A percentile compares a stretch with the other conserved stretches of the same genome.
Evolutionary conservation across 352 stramenopile species (phyloP).

Genomic region (Pythium sukuiense): DNA sequence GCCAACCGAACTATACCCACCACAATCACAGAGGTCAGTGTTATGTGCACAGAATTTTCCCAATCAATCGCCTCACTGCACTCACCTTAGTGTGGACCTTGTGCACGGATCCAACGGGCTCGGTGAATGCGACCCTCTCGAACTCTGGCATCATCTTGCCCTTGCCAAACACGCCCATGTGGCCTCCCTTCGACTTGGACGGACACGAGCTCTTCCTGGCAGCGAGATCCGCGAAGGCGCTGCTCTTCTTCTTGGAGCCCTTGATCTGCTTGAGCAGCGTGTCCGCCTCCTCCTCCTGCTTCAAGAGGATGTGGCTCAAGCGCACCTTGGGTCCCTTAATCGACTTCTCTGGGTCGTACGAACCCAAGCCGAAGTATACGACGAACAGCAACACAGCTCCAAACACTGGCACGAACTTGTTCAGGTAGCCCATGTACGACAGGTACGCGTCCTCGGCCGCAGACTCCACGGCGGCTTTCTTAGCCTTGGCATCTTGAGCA

Average conservation of each 20-base stretch:
- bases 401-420: constrained; percentile 26
- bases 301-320: constrained; percentile 65
- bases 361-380: constrained; percentile 24
- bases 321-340: constrained; percentile 41
- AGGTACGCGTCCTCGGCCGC: constrained; percentile 11
- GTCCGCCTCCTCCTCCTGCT: constrained; percentile 52
- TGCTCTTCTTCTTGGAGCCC: constrained; percentile 49
- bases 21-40: neutral
- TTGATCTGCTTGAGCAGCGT: constrained; percentile 59
- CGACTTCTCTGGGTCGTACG: constrained; percentile 11
- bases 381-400: constrained; percentile 16
- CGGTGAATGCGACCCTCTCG: constrained; percentile 65
- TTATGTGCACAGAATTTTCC: neutral
- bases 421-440: constrained; percentile 29
- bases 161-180: constrained; percentile 66
- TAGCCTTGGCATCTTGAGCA: neutral
- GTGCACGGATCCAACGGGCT: constrained; percentile 49
- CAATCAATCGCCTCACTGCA: neutral
- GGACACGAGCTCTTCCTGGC: constrained; percentile 53
- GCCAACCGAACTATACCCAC: constrained; percentile 63
- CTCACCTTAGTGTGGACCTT: constrained; percentile 57
- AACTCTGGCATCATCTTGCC: constrained; percentile 80
- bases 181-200: constrained; percentile 58
- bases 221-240: constrained; percentile 52
- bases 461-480: neutral